phyloP scores from a whole-genome alignment of 495 filamentous ascomycete species.

The Neurospora sp. region DNA sequence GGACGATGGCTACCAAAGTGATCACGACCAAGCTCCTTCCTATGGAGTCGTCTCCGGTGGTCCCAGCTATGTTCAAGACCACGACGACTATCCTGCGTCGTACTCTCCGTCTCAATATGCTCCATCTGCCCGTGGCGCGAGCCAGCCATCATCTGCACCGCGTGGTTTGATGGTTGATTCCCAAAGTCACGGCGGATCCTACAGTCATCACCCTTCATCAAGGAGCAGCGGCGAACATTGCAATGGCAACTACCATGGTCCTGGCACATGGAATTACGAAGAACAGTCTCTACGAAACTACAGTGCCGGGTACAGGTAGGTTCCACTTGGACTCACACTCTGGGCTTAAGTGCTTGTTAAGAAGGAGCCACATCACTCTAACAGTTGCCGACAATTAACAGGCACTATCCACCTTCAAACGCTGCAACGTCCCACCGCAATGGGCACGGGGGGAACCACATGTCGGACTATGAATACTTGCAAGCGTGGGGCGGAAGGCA shows the following conservation, averaged over 20 bases:
- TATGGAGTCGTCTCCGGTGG: neutral
- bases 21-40: neutral
- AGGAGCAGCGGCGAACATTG: neutral
- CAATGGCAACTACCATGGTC: neutral
- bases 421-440: neutral
- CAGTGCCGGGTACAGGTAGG: neutral
- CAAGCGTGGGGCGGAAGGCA: neutral
- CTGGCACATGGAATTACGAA: neutral
- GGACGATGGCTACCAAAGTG: neutral
- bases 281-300: neutral
- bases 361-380: neutral
- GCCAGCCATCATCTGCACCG: neutral
- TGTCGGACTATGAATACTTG: neutral
- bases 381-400: neutral
- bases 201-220: neutral
- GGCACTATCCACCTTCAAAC: neutral
- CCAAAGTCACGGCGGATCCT: neutral
- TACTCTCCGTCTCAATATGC: neutral
- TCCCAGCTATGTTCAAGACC: neutral
- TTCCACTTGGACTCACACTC: neutral
- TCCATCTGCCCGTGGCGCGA: neutral
- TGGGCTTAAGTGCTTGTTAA: neutral
- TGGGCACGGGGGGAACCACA: neutral
- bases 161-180: neutral
- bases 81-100: neutral